Conservation (phyloP, 2,329 filamentous ascomycete genomes). For the Xylaria hypoxylon region DNA sequence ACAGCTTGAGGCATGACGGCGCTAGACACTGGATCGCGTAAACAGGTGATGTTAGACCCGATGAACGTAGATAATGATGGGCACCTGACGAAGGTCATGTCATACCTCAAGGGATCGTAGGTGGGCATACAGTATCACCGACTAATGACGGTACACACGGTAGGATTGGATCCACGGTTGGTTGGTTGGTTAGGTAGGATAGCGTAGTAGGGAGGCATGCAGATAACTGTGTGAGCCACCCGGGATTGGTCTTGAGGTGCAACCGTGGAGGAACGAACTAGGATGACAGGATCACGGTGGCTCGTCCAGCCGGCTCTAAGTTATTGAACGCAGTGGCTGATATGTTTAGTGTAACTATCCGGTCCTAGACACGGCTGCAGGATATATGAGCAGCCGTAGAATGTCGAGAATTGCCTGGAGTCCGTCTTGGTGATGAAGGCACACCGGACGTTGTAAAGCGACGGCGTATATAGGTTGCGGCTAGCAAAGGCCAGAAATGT, state of each 20-base stretch:
- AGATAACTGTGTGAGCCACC: constrained; percentile 28
- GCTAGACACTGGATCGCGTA: constrained; percentile 17
- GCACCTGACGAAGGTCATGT: constrained; percentile 29
- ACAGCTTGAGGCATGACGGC: constrained; percentile 32
- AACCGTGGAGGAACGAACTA: constrained; percentile 22
- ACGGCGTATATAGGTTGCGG: constrained; percentile 4
- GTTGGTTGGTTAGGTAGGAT: constrained; percentile 36
- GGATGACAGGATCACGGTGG: constrained; percentile 36
- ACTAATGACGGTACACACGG: constrained; percentile 35
- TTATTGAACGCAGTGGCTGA: constrained; percentile 40
- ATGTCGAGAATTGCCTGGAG: constrained; percentile 17
- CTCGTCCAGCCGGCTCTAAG: constrained; percentile 23
- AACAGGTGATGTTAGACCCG: constrained; percentile 27
- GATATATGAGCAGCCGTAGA: constrained; percentile 17
- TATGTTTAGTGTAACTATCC: constrained; percentile 34
- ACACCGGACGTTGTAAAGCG: constrained; percentile 21
- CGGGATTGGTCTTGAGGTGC: constrained; percentile 27
- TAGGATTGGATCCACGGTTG: constrained; percentile 26
- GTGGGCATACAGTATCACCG: constrained; percentile 39
- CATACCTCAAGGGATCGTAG: constrained; percentile 35
- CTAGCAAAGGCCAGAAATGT: constrained; percentile 13
- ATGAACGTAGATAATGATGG: constrained; percentile 23
- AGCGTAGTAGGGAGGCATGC: constrained; percentile 27
- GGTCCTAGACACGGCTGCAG: constrained; percentile 27
- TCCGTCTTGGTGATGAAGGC: constrained; percentile 17